Conservation (phyloP, 192 early-diverging fungal genomes). For the Chytriomyces confervae region DNA sequence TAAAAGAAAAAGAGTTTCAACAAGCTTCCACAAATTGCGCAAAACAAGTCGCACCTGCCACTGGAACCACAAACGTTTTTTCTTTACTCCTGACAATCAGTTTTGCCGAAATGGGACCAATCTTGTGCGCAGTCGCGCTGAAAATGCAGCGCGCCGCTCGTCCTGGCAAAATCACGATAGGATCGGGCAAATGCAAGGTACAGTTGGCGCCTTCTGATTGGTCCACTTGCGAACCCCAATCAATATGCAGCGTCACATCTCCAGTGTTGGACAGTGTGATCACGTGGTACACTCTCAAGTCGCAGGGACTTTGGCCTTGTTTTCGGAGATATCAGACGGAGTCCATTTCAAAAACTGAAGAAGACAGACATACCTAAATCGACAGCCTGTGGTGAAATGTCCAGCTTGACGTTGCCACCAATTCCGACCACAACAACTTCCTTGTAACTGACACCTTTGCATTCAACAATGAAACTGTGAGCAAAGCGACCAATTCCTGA, state of each 20-base stretch:
- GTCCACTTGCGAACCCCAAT: conserved; percentile 39
- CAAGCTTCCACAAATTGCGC: neutral
- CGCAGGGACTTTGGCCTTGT: conserved; percentile 58
- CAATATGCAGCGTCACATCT: conserved; percentile 55
- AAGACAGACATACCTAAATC: conserved; percentile 53
- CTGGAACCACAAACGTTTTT: conserved; percentile 39
- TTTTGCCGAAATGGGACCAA: conserved; percentile 46
- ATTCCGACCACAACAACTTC: conserved; percentile 65
- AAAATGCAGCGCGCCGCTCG: conserved; percentile 42
- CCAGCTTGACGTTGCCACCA: conserved; percentile 62
- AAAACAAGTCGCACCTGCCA: conserved; percentile 38
- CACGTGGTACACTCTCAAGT: conserved; percentile 48
- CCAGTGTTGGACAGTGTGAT: conserved; percentile 56
- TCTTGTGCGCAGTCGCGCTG: conserved; percentile 45
- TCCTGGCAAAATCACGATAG: conserved; percentile 46
- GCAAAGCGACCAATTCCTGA: conserved; percentile 49
- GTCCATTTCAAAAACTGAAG: conserved; percentile 11
- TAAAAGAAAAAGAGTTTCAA: too few species aligned
- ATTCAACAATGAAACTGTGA: conserved; percentile 62
- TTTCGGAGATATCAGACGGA: neutral
- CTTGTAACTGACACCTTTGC: conserved; percentile 69
- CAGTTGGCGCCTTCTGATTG: conserved; percentile 28
- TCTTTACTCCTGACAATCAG: conserved; percentile 55
- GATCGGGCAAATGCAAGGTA: conserved; percentile 45
- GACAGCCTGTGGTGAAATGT: conserved; percentile 51